Base-by-base conservation (phyloP, 306 rosid genomes). In the Gastrolobium bilobum region DNA sequence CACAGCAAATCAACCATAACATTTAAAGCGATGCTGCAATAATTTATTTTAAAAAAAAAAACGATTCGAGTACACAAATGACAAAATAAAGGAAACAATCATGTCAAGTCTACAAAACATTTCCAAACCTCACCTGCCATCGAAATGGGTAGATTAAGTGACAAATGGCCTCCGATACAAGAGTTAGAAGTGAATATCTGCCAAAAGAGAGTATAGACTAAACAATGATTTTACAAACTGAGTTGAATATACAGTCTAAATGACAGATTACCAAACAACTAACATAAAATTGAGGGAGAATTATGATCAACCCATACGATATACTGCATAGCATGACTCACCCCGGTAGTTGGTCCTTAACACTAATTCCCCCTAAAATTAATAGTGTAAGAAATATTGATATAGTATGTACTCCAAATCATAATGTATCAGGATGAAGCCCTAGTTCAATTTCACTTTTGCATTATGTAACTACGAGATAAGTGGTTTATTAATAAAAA, bases 181-280 rank as follows among this genome's bases (percentile, higher is more conserved):
- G 96, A 77, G 99, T 93, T 79, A 95, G 81, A 78, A 95, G 91
- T 2, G 98, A 91, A 87, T 93, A 93, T 89, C 99, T 93, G 97
- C 86, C 86, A 83, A 71, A 76, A 82, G 70, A 81, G 63, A 75
- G 35, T 54, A 81, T 43, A 44, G 46, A 70, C 68, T 52, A 80
- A 69, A 35, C 81, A 86, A n/a, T 80, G 38, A 72, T 46, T 78
- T 86, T 61, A 68, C 56, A 61, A 68, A 46, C 59, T 67, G 69
- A 76, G 57, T 76, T 42, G 71, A 39, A 61, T 10, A 66, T 4
- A 62, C 11, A 39, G 63, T 59, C 51, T 31, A 37, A 72, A 60
- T 67, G 68, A 44, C 20, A 83, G 60, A 69, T 64, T 66, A 72
- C 70, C 53, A 86, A 61, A 76, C 39, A 74, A 57, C 53, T 57